Conservation (phyloP, 2,329 filamentous ascomycete species). For the Penicillium sp. region DNA sequence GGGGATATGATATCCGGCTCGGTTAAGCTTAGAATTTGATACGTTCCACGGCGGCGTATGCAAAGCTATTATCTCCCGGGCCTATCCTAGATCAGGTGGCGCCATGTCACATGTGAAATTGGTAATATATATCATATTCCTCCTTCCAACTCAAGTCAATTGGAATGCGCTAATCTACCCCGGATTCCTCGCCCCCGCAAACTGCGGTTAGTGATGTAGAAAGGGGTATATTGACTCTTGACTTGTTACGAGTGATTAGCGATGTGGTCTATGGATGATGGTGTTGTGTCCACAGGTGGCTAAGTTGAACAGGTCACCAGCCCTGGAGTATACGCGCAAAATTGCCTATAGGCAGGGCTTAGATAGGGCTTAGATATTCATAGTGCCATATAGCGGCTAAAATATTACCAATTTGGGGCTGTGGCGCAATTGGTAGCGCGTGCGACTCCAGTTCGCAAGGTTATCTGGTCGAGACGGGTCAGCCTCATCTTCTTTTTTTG, state of each 20-base stretch:
- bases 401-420: background rate
- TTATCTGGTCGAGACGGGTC: background rate
- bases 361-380: rapidly evolving
- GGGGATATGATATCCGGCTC: background rate
- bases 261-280: too few relatives aligned
- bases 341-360: background rate
- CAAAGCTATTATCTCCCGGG: background rate
- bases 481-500: background rate
- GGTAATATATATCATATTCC: background rate
- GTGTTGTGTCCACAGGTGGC: background rate
- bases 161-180: conserved; percentile 7
- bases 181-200: background rate
- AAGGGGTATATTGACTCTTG: background rate
- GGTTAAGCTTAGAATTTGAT: background rate
- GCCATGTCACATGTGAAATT: too few relatives aligned
- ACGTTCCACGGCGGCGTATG: background rate
- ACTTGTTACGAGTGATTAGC: background rate
- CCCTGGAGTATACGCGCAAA: background rate
- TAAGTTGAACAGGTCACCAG: background rate
- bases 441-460: background rate
- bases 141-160: background rate
- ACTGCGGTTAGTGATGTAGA: background rate
- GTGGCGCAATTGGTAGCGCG: conserved; percentile 1
- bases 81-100: background rate
- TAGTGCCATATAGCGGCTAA: background rate